phyloP scores from a whole-genome alignment of 495 filamentous ascomycete species.

The Physcia stellaris region DNA sequence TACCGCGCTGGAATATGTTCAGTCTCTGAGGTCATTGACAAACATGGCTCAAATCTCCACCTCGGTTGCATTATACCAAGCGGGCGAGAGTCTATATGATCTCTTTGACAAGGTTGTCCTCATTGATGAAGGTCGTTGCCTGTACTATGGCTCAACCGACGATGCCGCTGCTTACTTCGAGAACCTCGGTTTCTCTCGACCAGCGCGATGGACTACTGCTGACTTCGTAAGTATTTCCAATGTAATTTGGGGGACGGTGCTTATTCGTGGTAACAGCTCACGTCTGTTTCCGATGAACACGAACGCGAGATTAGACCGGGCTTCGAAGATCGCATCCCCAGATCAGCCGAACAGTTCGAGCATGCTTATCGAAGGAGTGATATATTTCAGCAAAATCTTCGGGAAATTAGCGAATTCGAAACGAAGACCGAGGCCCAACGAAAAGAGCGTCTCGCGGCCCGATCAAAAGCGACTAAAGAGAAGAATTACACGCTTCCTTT shows the following conservation, averaged over 20 bases:
- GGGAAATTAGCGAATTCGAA: constrained; percentile 39
- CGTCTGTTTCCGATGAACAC: constrained; percentile 48
- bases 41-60: constrained; percentile 49
- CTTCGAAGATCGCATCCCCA: constrained; percentile 46
- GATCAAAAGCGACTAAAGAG: constrained; percentile 33
- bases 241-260: background rate
- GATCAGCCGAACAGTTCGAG: constrained; percentile 44
- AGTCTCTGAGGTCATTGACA: constrained; percentile 46
- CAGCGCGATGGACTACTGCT: constrained; percentile 48
- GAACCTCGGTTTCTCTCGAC: constrained; percentile 45
- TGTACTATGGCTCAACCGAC: constrained; percentile 47
- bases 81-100: constrained; percentile 53
- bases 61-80: constrained; percentile 56
- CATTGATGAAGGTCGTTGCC: constrained; percentile 51
- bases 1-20: constrained; percentile 54
- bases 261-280: constrained; percentile 22
- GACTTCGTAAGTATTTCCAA: constrained; percentile 32
- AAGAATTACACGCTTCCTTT: constrained; percentile 57
- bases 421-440: constrained; percentile 30
- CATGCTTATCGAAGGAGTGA: constrained; percentile 37
- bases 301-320: constrained; percentile 44
- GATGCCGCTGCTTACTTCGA: constrained; percentile 50
- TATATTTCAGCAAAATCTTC: constrained; percentile 19
- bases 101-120: constrained; percentile 60
- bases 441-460: constrained; percentile 32